These are phyloP conservation scores for Chaetomium tenue DNA, from an alignment of 495 filamentous ascomycete species.

Conservation along the genomic window DNA sequence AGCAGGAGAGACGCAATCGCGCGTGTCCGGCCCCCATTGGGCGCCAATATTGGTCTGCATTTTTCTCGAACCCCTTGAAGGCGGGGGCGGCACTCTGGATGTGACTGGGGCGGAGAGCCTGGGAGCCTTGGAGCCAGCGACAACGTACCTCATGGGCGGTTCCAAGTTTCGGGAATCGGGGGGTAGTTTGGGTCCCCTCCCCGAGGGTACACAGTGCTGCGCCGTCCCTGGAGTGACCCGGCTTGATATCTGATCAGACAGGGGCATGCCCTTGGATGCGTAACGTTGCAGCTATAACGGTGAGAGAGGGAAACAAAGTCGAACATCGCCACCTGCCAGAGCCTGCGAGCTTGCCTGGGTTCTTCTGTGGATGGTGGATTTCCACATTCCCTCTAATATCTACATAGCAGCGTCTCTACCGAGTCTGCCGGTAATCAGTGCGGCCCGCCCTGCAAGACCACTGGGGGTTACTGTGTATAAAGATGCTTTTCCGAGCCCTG, in stretches of 20 bases:
- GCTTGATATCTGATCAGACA: not conserved
- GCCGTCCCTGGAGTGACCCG: not conserved
- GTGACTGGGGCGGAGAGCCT: not conserved
- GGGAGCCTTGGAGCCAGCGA: not conserved
- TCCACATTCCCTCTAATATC: not conserved
- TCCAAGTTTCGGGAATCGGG: not conserved
- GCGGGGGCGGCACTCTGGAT: not conserved
- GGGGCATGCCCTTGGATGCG: constrained; percentile 2
- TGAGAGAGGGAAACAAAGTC: not conserved
- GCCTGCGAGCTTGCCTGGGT: not conserved
- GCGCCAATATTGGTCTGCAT: not conserved
- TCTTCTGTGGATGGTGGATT: not conserved
- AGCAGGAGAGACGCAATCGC: not conserved
- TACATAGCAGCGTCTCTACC: not conserved
- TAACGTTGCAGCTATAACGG: constrained; percentile 11
- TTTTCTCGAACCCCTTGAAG: not conserved
- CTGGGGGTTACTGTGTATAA: not conserved
- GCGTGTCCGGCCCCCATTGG: constrained; percentile 12
- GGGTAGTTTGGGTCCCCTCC: constrained; percentile 6
- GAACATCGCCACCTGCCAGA: not conserved
- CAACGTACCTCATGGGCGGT: not conserved
- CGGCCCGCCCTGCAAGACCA: not conserved
- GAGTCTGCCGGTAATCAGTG: not conserved
- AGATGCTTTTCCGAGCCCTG: not conserved
- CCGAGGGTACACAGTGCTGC: not conserved